Evolutionary conservation across 768 basidiomycete genomes (phyloP).

Genomic region (Grammothele lineata): DNA sequence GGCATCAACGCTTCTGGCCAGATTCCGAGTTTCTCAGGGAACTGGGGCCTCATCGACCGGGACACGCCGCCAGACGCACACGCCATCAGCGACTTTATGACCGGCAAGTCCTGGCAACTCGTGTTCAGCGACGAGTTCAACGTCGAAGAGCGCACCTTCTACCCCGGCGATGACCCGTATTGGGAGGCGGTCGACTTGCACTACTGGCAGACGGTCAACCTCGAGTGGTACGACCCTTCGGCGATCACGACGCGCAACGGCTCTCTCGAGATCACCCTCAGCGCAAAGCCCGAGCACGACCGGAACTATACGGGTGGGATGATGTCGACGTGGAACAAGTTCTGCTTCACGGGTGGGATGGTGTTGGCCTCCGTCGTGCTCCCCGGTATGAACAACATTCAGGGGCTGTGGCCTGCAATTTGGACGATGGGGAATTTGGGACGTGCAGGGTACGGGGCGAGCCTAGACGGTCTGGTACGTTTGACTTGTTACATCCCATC

Average conservation of each 20-base stretch:
- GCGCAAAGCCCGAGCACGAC: slow-evolving; percentile 47
- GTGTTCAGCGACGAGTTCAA: slow-evolving; percentile 86
- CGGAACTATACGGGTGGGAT: slow-evolving; percentile 41
- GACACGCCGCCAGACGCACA: slow-evolving; percentile 47
- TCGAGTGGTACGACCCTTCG: slow-evolving; percentile 86
- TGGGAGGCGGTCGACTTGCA: slow-evolving; percentile 84
- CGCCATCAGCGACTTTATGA: slow-evolving; percentile 26
- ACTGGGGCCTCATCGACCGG: slow-evolving; percentile 48
- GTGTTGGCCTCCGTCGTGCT: slow-evolving; percentile 62
- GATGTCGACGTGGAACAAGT: slow-evolving; percentile 69
- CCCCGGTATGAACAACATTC: slow-evolving; percentile 57
- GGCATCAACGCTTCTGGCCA: slow-evolving; percentile 45
- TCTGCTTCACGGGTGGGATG: slow-evolving; percentile 85
- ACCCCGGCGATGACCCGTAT: slow-evolving; percentile 73
- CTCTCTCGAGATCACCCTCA: slow-evolving; percentile 45
- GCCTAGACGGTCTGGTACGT: slow-evolving; percentile 61
- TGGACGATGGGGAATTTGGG: slow-evolving; percentile 72
- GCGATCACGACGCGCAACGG: slow-evolving; percentile 43
- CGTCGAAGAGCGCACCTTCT: slow-evolving; percentile 67
- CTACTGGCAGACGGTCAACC: slow-evolving; percentile 64
- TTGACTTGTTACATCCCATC: slow-evolving; percentile 44
- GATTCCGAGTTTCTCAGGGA: slow-evolving; percentile 36
- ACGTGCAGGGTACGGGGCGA: slow-evolving; percentile 84
- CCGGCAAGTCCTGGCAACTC: slow-evolving; percentile 43
- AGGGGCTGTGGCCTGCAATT: slow-evolving; percentile 48